These are phyloP conservation scores for Paramecium pentaurelia DNA, from an alignment of 73 alveolate genomes.

Conservation along the genomic window DNA sequence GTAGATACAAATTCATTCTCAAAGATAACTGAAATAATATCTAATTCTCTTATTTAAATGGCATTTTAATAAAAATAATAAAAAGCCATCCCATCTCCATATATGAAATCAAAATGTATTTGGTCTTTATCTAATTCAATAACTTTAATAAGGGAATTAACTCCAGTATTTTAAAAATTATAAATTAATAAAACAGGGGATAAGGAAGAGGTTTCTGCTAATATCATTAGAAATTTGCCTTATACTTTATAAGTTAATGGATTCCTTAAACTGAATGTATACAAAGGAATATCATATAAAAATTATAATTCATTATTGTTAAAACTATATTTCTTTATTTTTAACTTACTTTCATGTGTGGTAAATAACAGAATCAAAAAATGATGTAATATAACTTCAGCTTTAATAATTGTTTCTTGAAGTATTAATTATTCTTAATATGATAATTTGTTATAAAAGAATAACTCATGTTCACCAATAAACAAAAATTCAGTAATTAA, in stretches of 20 bases:
- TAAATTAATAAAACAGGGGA: not conserved
- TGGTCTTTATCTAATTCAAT: not conserved
- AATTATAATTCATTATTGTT: not conserved
- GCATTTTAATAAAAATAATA: not conserved
- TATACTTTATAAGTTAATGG: not conserved
- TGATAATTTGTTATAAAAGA: not conserved
- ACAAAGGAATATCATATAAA: not conserved
- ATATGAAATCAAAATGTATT: not conserved
- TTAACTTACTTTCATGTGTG: not conserved
- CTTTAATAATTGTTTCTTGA: not conserved
- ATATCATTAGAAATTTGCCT: not conserved
- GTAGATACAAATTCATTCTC: not conserved
- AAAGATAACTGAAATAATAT: not conserved
- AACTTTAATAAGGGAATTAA: not conserved
- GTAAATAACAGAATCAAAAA: not conserved
- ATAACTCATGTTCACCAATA: not conserved
- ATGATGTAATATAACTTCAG: not conserved
- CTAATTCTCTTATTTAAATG: not conserved
- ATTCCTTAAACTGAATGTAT: not conserved
- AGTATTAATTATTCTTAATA: not conserved
- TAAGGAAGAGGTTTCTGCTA: not conserved
- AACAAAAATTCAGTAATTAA: not conserved
- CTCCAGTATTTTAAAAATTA: not conserved
- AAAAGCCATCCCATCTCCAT: not conserved
- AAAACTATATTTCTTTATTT: not conserved